Conservation (phyloP, 2,329 filamentous ascomycete genomes). For the Clonostachys rhizophaga region DNA sequence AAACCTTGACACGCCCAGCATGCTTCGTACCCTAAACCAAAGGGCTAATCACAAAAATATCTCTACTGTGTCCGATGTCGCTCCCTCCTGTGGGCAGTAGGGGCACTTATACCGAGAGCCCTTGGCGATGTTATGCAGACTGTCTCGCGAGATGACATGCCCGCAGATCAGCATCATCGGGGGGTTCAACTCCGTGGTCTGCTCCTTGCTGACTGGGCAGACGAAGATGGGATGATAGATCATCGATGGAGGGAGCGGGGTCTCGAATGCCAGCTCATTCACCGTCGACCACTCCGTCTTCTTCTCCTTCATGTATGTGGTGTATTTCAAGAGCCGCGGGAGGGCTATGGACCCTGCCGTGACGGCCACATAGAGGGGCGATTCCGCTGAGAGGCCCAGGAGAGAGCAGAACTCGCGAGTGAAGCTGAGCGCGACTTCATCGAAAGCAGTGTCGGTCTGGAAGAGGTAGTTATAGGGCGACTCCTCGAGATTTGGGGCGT, state of each 20-base stretch:
- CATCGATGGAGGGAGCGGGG: constrained; percentile 53
- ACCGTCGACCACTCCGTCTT: constrained; percentile 92
- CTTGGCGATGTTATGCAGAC: constrained; percentile 74
- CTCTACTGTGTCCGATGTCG: no score
- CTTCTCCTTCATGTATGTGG: constrained; percentile 80
- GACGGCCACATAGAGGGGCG: constrained; percentile 85
- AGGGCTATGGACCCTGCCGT: constrained; percentile 91
- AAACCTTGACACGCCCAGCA: no score
- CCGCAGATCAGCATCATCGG: constrained; percentile 97
- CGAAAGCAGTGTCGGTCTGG: constrained; percentile 70
- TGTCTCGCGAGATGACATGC: constrained; percentile 87
- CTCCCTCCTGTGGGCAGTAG: constrained; percentile 84
- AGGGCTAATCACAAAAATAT: no score
- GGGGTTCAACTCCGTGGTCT: constrained; percentile 87
- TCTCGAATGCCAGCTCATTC: constrained; percentile 81
- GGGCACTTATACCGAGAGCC: constrained; percentile 86
- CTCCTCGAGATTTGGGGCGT: constrained; percentile 63
- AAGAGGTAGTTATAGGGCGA: constrained; percentile 83
- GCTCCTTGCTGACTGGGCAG: constrained; percentile 94
- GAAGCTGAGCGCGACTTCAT: constrained; percentile 81
- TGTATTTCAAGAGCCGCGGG: constrained; percentile 83
- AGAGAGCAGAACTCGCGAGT: constrained; percentile 92
- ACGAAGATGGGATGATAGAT: constrained; percentile 96
- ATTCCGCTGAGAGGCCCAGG: constrained; percentile 84
- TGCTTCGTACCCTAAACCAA: no score